A percentile compares a stretch with the other conserved stretches of the same genome.
These are phyloP conservation scores for Ampelocalamus luodianensis DNA, from an alignment of 176 grass and related monocot species.

Conservation along the genomic window DNA sequence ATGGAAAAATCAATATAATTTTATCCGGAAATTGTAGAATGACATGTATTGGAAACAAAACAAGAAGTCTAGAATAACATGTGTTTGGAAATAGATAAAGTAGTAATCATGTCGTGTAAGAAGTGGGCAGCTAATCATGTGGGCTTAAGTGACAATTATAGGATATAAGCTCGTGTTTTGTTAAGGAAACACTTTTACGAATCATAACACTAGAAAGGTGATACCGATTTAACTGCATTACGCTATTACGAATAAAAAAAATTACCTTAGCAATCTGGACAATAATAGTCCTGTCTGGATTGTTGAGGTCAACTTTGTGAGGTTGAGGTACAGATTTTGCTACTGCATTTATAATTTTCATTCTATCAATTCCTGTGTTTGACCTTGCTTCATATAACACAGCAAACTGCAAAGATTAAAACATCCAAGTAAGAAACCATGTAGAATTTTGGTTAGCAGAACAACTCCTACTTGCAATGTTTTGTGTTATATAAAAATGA, in stretches of 20 bases:
- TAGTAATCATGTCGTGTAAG: background rate
- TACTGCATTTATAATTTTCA: slow-evolving; percentile 95
- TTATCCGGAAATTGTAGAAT: background rate
- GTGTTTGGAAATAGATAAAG: background rate
- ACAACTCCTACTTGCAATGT: slow-evolving; percentile 22
- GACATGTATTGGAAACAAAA: background rate
- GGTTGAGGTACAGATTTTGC: slow-evolving; percentile 81
- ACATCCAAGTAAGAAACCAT: slow-evolving; percentile 22
- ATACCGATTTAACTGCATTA: background rate
- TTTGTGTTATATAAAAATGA: background rate
- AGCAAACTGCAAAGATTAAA: slow-evolving; percentile 72
- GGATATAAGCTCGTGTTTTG: background rate
- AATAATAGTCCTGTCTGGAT: slow-evolving; percentile 80
- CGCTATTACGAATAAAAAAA: background rate
- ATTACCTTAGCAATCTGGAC: slow-evolving; percentile 93
- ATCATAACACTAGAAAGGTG: background rate
- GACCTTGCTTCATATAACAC: slow-evolving; percentile 91
- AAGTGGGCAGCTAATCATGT: background rate
- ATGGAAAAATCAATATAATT: background rate
- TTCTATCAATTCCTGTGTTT: slow-evolving; percentile 94
- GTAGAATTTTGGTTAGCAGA: slow-evolving; percentile 22
- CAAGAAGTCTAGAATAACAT: background rate
- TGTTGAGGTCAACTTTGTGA: slow-evolving; percentile 96
- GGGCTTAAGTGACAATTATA: background rate
- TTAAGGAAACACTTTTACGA: background rate